Base-by-base conservation (phyloP, 139 green algal genomes). In the Zygnema circumcarinatum region DNA sequence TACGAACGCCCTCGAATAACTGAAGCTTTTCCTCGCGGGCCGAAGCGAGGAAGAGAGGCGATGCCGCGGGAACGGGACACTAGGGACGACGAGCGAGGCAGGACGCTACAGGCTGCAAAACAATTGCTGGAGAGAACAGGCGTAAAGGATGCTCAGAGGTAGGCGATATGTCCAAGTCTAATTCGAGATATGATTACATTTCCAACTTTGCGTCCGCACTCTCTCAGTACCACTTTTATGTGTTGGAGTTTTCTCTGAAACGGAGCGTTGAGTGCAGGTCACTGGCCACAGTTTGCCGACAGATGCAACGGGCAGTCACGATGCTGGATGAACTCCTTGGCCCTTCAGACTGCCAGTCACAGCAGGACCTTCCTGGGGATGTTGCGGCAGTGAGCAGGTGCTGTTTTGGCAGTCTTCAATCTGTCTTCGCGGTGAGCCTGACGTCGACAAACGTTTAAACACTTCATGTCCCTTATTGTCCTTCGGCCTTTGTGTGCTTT, bases 401-500 rank as follows among this genome's bases (percentile, higher is more conserved):
- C 7, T 25, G 7, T 29, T 78, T 78, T 78, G 7, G 7, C 35
- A 42, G 69, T 42, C 35, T 78, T 42, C 69, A 11, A 3, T 39
- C 69, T 78, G 69, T 42, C 16, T 78, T 78, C 11, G 69, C 69
- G 36, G 69, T 78, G 7, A 72, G 56, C 29, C 29, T 72, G 29
- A 72, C 29, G 56, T 29, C 29, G 29, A 29, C 29, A 29, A 29
- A 29, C 29, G 56, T 35, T 29, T 29, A 72, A 72, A 29, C 56
- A 72, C 29, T 29, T 72, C 29, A 72, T 72, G n/a, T n/a, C n/a
- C n/a, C n/a, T n/a, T n/a, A n/a, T n/a, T n/a, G n/a, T n/a, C n/a
- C n/a, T n/a, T n/a, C n/a, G n/a, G n/a, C n/a, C n/a, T n/a, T n/a
- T n/a, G n/a, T n/a, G n/a, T n/a, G n/a, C n/a, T n/a, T n/a, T n/a